Evolutionary conservation across 805 yeast genomes (phyloP), one percentile per base, ranked within the genome.

Genomic region (Yarrowia sp.): DNA sequence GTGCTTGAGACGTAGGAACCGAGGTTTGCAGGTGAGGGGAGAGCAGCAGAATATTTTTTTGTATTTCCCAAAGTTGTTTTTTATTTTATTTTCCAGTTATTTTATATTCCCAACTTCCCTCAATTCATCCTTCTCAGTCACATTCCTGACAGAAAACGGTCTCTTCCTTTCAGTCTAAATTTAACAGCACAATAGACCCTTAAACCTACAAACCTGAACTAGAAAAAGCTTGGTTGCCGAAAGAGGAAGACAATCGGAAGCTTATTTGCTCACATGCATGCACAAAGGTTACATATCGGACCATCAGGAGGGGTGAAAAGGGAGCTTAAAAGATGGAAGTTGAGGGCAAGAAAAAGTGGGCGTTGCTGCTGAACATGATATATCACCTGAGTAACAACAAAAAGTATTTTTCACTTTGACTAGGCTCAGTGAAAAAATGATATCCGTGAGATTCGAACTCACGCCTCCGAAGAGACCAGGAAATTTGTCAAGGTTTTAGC

Each of bases 401-500:
- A 22, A 16, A 8, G 49, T 8, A 1, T 16, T 45, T 15, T 41
- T 12, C 43, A 8, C 40, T 5, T 9, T 11, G 8, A 9, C 40
- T 38, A 0, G 8, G 32, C 32, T 26, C 32, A 26, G 40, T 38
- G 3, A 43, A 58, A 58, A 58, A 58, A 58, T 63, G 67, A 63
- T 32, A 63, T 22, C 67, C 56, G 67, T 38, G 67, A 49, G 67
- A 63, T 63, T 63, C 67, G 67, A 63, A 63, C 67, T 49, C 67
- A 38, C 67, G 67, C 67, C 67, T 63, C 67, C 67, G 67, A 63
- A 63, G 67, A 63, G 67, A 63, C 67, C 67, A 63, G 67, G 67
- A 63, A 36, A 38, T 49, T 63, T 16, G 56, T 63, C 9, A 63
- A 63, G 67, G 67, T 16, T 7, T 43, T 43, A 59, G 61, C 70